Evolutionary conservation across 768 basidiomycete genomes (phyloP), one percentile per base, ranked within the genome.

Genomic region (Leucocoprinus birnbaumii): DNA sequence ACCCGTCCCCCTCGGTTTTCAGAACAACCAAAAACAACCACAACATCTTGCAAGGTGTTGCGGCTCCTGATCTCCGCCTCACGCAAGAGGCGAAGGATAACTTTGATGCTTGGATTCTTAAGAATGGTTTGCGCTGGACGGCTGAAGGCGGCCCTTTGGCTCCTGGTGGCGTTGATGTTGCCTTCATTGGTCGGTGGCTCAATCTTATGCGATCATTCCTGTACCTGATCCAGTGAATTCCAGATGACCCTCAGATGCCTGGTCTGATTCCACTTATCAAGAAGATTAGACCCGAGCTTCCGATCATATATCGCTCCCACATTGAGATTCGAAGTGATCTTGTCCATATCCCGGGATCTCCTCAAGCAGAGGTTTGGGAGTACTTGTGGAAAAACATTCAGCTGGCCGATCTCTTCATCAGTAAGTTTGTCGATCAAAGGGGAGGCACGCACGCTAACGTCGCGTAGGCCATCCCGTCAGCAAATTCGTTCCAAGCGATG

Each of bases 21-120:
- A 85, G 93, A 59, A 93, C 89, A 58, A 95, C 93, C 60, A 91
- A 91, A 79, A 91, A 92, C 90, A 92, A 92, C 76, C 91, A 93
- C 82, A 93, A 93, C 72, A 92, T 91, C 66, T 77, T 96, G 21
- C 94, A 97, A 83, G 94, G 94, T 58, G 94, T 97, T 48, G 89
- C 94, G 1, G 71, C 84, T 11, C 85, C 88, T 8, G 83, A 83
- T 57, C 78, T 92, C 48, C 87, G 90, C 57, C 80, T 97, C 43
- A 87, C 84, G 0, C 78, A 87, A 59, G 84, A 86, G 53, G 85
- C 87, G 49, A 91, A 93, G 72, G 84, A 84, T 54, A 81, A 77
- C 53, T 92, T 92, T 61, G 89, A 90, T 61, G 80, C 86, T 6
- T 96, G 94, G 94, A 94, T 94, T 57, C 76, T 84, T 59, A 91